Percentiles rank a stretch among this genome's conserved stretches.
These are phyloP conservation scores for Magnolia sinica DNA, from an alignment of 164 flowering plant species.

Conservation along the genomic window DNA sequence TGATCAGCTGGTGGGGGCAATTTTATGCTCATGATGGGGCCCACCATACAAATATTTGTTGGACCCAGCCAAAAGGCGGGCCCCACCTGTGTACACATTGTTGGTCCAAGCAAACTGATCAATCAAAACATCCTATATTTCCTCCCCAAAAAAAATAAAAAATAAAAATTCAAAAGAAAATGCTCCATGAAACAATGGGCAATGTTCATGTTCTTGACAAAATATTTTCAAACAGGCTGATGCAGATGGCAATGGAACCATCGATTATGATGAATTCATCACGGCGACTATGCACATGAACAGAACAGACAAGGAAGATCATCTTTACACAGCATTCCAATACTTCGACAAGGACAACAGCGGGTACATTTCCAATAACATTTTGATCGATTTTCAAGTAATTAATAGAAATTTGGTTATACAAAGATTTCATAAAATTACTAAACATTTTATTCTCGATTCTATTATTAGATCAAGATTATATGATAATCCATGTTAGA, in stretches of 20 bases:
- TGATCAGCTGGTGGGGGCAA: no score
- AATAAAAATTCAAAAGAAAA: not conserved
- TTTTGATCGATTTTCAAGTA: no score
- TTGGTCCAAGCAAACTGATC: not conserved
- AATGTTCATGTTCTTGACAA: not conserved
- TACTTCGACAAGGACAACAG: slow-evolving; percentile 92
- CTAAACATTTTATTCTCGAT: no score
- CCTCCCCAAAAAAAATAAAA: not conserved
- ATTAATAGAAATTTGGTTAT: no score
- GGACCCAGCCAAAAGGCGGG: no score
- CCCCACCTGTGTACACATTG: no score
- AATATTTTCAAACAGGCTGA: slow-evolving; percentile 59
- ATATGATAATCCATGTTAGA: no score
- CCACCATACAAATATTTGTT: no score
- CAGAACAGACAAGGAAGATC: slow-evolving; percentile 91
- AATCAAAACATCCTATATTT: not conserved
- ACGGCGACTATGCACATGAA: slow-evolving; percentile 94
- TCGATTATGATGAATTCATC: slow-evolving; percentile 95
- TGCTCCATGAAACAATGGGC: not conserved
- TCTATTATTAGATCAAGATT: no score
- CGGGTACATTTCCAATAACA: slow-evolving; percentile 42
- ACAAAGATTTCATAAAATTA: no score
- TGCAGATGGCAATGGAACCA: slow-evolving; percentile 94
- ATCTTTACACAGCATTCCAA: slow-evolving; percentile 91
- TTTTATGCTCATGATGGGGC: no score